Conservation (phyloP, 805 yeast genomes). For the Jamesozyma piceae region DNA sequence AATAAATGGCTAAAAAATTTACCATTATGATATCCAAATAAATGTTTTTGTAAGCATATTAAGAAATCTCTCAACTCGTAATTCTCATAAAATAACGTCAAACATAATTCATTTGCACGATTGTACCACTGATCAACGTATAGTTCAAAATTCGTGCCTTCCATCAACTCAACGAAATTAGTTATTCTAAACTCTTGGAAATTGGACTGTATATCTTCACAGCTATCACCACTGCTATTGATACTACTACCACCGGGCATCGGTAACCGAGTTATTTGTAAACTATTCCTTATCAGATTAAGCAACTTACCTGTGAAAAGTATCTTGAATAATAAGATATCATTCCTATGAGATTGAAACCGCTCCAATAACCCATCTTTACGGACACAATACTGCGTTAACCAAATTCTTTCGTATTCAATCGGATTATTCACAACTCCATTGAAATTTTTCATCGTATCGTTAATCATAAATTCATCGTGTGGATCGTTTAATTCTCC, state of each 20-base stretch:
- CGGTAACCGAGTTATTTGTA: constrained; percentile 13
- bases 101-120: constrained; percentile 55
- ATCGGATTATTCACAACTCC: constrained; percentile 9
- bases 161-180: constrained; percentile 15
- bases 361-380: constrained; percentile 67
- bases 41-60: constrained; percentile 44
- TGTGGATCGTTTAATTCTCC: constrained; percentile 74
- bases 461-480: constrained; percentile 70
- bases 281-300: constrained; percentile 43
- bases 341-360: constrained; percentile 43
- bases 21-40: constrained; percentile 33
- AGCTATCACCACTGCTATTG: no score
- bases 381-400: constrained; percentile 62
- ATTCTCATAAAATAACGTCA: constrained; percentile 51
- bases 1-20: constrained; percentile 19
- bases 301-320: constrained; percentile 78
- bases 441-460: constrained; percentile 18
- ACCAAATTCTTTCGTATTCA: constrained; percentile 56
- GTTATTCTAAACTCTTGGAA: not conserved
- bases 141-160: constrained; percentile 40
- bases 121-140: constrained; percentile 52
- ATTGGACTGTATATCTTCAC: not conserved
- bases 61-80: constrained; percentile 45
- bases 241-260: no score
- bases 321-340: constrained; percentile 39